Evolutionary conservation across 495 filamentous ascomycete species (phyloP).

Genomic region (Lasiosphaeria miniovina): DNA sequence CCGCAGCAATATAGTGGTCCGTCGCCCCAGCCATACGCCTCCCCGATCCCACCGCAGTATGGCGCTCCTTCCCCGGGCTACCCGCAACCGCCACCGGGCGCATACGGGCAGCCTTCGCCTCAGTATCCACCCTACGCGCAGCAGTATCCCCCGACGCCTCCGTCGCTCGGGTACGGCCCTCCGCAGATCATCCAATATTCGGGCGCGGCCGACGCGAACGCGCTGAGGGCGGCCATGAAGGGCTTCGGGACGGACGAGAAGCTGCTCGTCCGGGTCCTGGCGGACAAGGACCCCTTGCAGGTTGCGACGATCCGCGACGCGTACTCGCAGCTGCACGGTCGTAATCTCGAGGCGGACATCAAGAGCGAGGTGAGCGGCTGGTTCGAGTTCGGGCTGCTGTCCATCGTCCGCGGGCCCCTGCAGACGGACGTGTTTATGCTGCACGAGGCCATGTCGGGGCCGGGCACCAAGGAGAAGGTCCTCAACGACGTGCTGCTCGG

Average conservation of each 20-base stretch:
- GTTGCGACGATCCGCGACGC: constrained; percentile 64
- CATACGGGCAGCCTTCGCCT: constrained; percentile 35
- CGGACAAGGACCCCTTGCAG: constrained; percentile 67
- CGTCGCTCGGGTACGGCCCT: constrained; percentile 61
- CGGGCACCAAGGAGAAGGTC: constrained; percentile 81
- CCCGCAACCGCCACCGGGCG: constrained; percentile 15
- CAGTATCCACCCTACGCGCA: constrained; percentile 31
- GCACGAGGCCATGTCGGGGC: constrained; percentile 65
- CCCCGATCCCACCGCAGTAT: neutral
- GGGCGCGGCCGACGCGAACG: constrained; percentile 61
- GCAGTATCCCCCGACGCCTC: constrained; percentile 47
- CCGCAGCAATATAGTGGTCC: neutral
- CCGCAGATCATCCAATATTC: constrained; percentile 63
- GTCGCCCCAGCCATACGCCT: neutral
- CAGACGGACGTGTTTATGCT: constrained; percentile 64
- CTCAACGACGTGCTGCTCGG: constrained; percentile 84
- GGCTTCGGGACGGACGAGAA: constrained; percentile 87
- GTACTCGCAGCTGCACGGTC: constrained; percentile 58
- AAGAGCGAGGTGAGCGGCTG: constrained; percentile 71
- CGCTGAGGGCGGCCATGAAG: constrained; percentile 79
- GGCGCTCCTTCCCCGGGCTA: neutral
- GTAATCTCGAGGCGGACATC: constrained; percentile 70
- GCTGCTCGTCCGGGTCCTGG: constrained; percentile 62
- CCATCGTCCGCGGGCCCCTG: constrained; percentile 74
- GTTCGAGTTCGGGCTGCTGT: constrained; percentile 66